Evolutionary conservation across 1,284 basidiomycete species (phyloP).

Genomic region (Leccinum solheimii): DNA sequence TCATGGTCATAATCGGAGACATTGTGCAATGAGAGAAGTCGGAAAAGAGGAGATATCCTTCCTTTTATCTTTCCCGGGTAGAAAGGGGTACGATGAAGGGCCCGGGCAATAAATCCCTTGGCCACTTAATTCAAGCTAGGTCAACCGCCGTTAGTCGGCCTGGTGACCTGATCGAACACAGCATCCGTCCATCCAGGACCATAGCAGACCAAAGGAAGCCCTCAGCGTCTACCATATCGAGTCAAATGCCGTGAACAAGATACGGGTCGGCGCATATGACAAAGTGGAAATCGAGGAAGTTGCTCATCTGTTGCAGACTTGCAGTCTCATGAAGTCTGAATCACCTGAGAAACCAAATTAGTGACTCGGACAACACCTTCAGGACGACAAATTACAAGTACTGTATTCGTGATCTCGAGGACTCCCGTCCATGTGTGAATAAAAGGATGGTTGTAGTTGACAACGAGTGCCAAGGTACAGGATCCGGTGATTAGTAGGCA

Average conservation of each 20-base stretch:
- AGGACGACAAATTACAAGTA: neutral
- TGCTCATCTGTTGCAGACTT: neutral
- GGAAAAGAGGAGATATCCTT: neutral
- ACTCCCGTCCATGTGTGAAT: neutral
- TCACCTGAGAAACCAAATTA: neutral
- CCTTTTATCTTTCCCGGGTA: neutral
- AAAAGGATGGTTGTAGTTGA: neutral
- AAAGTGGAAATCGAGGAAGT: neutral
- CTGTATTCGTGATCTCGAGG: neutral
- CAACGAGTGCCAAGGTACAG: neutral
- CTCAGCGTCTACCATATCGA: neutral
- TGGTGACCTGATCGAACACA: neutral
- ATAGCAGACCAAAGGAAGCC: neutral
- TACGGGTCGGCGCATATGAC: neutral
- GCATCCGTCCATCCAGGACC: neutral
- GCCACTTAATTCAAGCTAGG: neutral
- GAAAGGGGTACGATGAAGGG: neutral
- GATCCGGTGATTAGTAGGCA: neutral
- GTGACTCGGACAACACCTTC: neutral
- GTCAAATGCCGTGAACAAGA: neutral
- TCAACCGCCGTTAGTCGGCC: neutral
- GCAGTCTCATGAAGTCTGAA: neutral
- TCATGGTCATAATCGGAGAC: conserved; percentile 18
- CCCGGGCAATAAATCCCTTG: neutral
- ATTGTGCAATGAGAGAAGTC: neutral